These are phyloP conservation scores for Medicago arabica DNA, from an alignment of 306 rosid genomes.

Conservation along the genomic window DNA sequence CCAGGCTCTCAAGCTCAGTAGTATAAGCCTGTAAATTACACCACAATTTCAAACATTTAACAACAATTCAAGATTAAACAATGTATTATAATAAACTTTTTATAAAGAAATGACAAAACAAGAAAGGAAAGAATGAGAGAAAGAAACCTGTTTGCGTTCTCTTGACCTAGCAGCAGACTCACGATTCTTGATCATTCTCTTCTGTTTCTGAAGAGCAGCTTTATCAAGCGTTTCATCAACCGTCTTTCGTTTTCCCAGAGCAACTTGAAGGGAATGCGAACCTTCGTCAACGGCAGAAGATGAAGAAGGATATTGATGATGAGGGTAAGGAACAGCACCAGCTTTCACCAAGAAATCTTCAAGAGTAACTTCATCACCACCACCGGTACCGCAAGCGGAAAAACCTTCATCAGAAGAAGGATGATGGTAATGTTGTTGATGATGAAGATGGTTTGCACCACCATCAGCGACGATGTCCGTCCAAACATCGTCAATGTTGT, in stretches of 20 bases:
- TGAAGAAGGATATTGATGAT: conserved; percentile 6
- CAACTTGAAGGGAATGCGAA: background rate
- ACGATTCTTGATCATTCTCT: conserved; percentile 86
- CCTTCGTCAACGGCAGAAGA: background rate
- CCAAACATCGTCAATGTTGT: conserved; percentile 61
- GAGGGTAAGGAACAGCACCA: conserved; percentile 48
- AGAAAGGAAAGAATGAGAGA: background rate
- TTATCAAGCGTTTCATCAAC: conserved; percentile 69
- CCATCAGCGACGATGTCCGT: conserved; percentile 60
- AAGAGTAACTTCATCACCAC: conserved; percentile 51
- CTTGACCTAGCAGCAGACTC: conserved; percentile 97
- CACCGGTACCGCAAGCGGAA: background rate
- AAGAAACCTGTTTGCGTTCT: conserved; percentile 81
- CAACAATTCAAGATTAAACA: background rate
- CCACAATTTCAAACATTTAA: background rate
- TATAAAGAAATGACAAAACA: background rate
- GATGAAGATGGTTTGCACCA: background rate
- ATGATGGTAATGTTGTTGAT: background rate
- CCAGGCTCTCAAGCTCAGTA: conserved; percentile 73
- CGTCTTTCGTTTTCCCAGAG: conserved; percentile 67
- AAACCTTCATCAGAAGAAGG: background rate
- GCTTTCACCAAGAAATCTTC: conserved; percentile 73
- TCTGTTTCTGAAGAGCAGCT: conserved; percentile 83
- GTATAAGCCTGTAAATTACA: conserved; percentile 73
- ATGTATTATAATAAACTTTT: too few species aligned